These are phyloP conservation scores for Pseudogymnoascus sp. DNA, from an alignment of 2,329 filamentous ascomycete species.

Conservation along the genomic window DNA sequence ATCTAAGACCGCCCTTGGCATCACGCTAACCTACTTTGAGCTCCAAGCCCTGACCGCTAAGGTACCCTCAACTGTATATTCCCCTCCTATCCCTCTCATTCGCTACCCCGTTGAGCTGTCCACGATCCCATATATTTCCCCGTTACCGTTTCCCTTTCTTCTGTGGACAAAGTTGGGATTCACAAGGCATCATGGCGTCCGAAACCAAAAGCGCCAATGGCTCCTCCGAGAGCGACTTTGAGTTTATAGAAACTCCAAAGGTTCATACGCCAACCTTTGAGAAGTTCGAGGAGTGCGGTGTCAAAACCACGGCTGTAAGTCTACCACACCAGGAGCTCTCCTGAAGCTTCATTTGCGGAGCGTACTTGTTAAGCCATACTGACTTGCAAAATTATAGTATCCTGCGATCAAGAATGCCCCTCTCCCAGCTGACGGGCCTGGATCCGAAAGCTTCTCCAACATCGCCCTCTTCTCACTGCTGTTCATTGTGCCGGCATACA, in stretches of 20 bases:
- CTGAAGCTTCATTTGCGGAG: conserved; percentile 10
- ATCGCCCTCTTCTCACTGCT: conserved; percentile 65
- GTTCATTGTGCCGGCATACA: conserved; percentile 65
- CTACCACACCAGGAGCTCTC: conserved; percentile 19
- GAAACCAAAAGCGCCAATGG: conserved; percentile 42
- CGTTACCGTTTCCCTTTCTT: not conserved
- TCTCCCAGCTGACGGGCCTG: conserved; percentile 80
- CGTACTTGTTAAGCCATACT: conserved; percentile 3
- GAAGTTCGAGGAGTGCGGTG: conserved; percentile 48
- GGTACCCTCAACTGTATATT: conserved; percentile 1
- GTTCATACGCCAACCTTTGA: conserved; percentile 43
- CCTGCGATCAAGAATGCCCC: conserved; percentile 90
- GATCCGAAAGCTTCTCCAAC: conserved; percentile 84
- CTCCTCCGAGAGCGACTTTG: conserved; percentile 51
- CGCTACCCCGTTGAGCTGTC: conserved; percentile 12
- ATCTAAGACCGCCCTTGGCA: conserved; percentile 3
- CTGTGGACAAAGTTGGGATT: conserved; percentile 1
- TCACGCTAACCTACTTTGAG: not conserved
- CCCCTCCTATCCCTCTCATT: conserved; percentile 4
- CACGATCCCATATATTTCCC: conserved; percentile 11
- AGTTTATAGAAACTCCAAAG: conserved; percentile 56
- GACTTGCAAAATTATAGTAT: conserved; percentile 47
- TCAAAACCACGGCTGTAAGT: conserved; percentile 48
- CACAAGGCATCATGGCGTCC: conserved; percentile 37
- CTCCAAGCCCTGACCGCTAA: conserved; percentile 8